Base-by-base conservation (phyloP, 768 basidiomycete genomes). In the Heimioporus sp. region DNA sequence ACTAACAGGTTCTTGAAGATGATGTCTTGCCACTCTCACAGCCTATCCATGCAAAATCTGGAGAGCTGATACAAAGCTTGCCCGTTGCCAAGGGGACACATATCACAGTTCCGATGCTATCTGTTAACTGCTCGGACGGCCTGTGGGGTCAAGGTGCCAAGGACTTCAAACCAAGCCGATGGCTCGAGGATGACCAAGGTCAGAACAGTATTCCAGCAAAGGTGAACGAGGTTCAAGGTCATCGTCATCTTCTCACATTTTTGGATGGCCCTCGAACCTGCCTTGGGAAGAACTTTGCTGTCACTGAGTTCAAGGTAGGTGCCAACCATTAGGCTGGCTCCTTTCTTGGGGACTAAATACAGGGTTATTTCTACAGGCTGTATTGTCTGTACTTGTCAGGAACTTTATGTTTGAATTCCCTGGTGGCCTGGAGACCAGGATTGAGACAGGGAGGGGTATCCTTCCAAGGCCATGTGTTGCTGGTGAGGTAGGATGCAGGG, bases 141-240 rank as follows among this genome's bases (percentile, higher is more conserved):
- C 61, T 85, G 19, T 90, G 87, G 87, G 87, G 87, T 0, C 62
- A 73, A 1, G 78, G 83, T 47, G 77, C 82, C 6, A 73, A 75
- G 28, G 74, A 74, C 24, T 90, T 83, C 62, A 70, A 75, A 34
- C 87, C 86, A 0, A 80, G 80, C 46, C 73, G 86, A 17, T 90
- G 87, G 87, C 70, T 88, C 5, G 62, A 64, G 5, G 63, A 65
- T n/a, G 44, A 24, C 0, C 10, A 35, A 1, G 49, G 49, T 8
- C 32, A 24, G 2, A 64, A 65, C 12, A 62, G 66, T 1, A 61
- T 63, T 17, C 58, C 58, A 2, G 42, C 36, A 12, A 61, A 58
- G 20, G 73, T 74, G 0, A 74, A 70, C 44, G 73, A 75, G 13
- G 63, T 80, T 2, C 74, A 74, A 55, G 81, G 80, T 2, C 69